Conservation (phyloP, 768 basidiomycete genomes). For the Coprinopsis sp. region DNA sequence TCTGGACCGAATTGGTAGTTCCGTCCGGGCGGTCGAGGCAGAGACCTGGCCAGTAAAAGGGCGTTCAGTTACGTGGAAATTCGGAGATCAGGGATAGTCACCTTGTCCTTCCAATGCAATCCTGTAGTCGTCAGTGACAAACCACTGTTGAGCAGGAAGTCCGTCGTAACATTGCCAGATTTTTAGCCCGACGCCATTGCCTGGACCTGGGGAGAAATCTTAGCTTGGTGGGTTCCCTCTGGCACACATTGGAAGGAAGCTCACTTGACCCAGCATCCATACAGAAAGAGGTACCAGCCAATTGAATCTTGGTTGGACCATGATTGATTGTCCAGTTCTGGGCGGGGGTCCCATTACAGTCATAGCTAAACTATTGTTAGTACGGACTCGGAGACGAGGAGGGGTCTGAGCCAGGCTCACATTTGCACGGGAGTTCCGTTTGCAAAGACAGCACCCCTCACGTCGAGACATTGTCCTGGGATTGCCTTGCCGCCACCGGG, state of each 20-base stretch:
- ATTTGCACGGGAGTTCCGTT: conserved; percentile 34
- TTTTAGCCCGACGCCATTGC: conserved; percentile 25
- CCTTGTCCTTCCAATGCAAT: conserved; percentile 21
- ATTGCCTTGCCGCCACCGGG: conserved; percentile 19
- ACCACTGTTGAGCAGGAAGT: conserved; percentile 27
- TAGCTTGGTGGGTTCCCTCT: background rate
- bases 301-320: conserved; percentile 20
- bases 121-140: conserved; percentile 23
- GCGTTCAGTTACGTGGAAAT: background rate
- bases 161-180: conserved; percentile 27
- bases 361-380: conserved; percentile 21
- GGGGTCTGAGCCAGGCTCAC: conserved; percentile 12
- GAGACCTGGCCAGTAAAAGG: conserved; percentile 14
- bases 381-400: background rate
- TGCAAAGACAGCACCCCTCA: conserved; percentile 20
- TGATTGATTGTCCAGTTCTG: conserved; percentile 26
- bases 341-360: conserved; percentile 29
- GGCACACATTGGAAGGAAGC: background rate
- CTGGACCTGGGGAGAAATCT: conserved; percentile 16
- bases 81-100: conserved; percentile 2
- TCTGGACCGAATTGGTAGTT: conserved; percentile 21
- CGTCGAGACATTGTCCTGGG: conserved; percentile 26
- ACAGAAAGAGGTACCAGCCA: conserved; percentile 26
- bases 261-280: conserved; percentile 31
- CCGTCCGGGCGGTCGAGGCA: conserved; percentile 29